Conservation (phyloP, 306 rosid genomes). For the Elaeagnus macrophylla region DNA sequence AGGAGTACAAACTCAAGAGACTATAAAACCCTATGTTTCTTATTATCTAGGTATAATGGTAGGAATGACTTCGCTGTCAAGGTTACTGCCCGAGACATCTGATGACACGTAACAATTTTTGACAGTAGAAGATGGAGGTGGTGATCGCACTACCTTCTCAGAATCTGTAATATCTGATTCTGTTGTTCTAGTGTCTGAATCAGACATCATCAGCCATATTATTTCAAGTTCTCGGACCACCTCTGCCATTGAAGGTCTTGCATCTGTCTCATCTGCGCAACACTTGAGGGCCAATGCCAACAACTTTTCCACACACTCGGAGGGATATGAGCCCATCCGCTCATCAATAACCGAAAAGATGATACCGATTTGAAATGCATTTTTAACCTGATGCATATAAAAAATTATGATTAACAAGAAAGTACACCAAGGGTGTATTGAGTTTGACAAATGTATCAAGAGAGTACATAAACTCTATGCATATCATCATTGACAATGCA, state of each 20-base stretch:
- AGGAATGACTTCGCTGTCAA: conserved; percentile 69
- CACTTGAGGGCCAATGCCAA: conserved; percentile 63
- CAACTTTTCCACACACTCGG: conserved; percentile 61
- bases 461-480: too few species aligned
- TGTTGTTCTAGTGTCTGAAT: conserved; percentile 31
- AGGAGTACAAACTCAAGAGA: neutral
- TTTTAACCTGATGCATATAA: conserved; percentile 38
- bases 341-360: conserved; percentile 59
- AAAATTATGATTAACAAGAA: too few species aligned
- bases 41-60: conserved; percentile 78
- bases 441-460: too few species aligned
- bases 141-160: conserved; percentile 30
- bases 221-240: conserved; percentile 77
- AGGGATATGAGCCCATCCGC: conserved; percentile 74
- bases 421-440: too few species aligned
- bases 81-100: conserved; percentile 75
- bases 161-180: conserved; percentile 22
- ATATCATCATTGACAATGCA: too few species aligned
- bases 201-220: conserved; percentile 58
- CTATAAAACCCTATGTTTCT: neutral
- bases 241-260: conserved; percentile 71
- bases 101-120: conserved; percentile 45
- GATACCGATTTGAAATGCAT: conserved; percentile 54
- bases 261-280: conserved; percentile 60
- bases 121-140: conserved; percentile 47